Evolutionary conservation across 345 rosid genomes (phyloP).

Genomic region (Combretum micranthum): DNA sequence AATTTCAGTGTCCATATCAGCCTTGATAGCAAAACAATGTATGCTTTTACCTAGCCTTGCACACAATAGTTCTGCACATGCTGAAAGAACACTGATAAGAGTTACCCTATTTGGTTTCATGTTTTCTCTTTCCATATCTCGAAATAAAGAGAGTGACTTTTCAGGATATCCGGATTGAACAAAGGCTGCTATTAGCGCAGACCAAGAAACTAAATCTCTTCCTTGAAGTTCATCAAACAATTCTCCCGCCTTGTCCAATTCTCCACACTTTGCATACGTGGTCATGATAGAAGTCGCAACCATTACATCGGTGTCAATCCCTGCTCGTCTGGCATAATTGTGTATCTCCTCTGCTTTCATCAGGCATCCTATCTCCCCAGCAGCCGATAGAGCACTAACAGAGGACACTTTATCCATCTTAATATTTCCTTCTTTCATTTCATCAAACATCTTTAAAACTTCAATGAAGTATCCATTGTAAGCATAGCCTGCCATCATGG

Average conservation of each 20-base stretch:
- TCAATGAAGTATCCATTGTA: constrained; percentile 29
- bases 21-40: constrained; percentile 49
- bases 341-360: constrained; percentile 32
- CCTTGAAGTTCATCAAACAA: constrained; percentile 25
- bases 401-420: constrained; percentile 33
- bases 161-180: constrained; percentile 45
- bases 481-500: constrained; percentile 60
- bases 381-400: constrained; percentile 44
- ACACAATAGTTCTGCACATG: constrained; percentile 34
- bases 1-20: constrained; percentile 30
- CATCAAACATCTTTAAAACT: constrained; percentile 39
- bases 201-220: constrained; percentile 54
- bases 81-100: constrained; percentile 41
- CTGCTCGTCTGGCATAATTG: constrained; percentile 22
- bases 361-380: constrained; percentile 35
- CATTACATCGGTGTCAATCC: constrained; percentile 26
- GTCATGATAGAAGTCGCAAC: constrained; percentile 45
- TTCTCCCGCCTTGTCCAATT: constrained; percentile 26
- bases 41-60: constrained; percentile 44
- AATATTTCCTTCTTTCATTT: constrained; percentile 20
- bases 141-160: constrained; percentile 39
- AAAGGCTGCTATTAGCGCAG: constrained; percentile 43
- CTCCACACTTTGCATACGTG: constrained; percentile 58
- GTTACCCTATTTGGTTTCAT: constrained; percentile 38
- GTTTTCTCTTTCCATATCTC: constrained; percentile 33